Evolutionary conservation across 108 stramenopile species (phyloP).

Genomic region (Cyclotella baltica): DNA sequence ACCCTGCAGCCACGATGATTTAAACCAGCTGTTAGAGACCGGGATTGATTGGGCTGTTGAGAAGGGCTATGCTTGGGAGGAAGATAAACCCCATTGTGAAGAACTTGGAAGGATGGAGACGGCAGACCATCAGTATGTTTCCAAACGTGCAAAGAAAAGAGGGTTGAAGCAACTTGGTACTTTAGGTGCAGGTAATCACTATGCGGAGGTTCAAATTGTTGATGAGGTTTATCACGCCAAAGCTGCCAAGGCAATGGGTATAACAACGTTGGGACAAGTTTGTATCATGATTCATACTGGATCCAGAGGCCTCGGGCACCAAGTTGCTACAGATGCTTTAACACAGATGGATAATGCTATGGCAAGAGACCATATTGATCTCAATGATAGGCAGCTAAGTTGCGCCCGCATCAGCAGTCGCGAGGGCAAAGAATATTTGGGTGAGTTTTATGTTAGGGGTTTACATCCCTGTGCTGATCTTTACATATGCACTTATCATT

Average conservation of each 20-base stretch:
- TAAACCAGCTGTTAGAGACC: conserved; percentile 73
- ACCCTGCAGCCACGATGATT: conserved; percentile 59
- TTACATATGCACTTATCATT: not conserved
- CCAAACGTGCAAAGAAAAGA: conserved; percentile 80
- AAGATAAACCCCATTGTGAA: conserved; percentile 85
- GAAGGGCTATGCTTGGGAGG: conserved; percentile 87
- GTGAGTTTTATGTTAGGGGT: conserved; percentile 18
- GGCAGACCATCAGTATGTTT: conserved; percentile 71
- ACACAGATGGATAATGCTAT: conserved; percentile 84
- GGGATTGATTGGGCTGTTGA: conserved; percentile 85
- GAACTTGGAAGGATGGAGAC: conserved; percentile 69
- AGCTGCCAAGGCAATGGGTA: conserved; percentile 80
- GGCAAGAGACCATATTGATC: conserved; percentile 68
- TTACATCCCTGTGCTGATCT: not conserved
- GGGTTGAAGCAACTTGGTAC: conserved; percentile 88
- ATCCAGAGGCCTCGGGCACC: conserved; percentile 83
- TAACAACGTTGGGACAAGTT: conserved; percentile 72
- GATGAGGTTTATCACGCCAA: conserved; percentile 79
- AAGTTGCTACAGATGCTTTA: conserved; percentile 89
- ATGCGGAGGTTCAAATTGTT: conserved; percentile 87
- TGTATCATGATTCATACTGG: conserved; percentile 91
- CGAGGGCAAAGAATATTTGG: conserved; percentile 86
- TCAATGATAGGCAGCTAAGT: conserved; percentile 87
- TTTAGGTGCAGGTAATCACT: conserved; percentile 89
- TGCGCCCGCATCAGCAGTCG: conserved; percentile 76